Conservation (phyloP, 2,329 filamentous ascomycete species). For the Xylariaceae sp. region DNA sequence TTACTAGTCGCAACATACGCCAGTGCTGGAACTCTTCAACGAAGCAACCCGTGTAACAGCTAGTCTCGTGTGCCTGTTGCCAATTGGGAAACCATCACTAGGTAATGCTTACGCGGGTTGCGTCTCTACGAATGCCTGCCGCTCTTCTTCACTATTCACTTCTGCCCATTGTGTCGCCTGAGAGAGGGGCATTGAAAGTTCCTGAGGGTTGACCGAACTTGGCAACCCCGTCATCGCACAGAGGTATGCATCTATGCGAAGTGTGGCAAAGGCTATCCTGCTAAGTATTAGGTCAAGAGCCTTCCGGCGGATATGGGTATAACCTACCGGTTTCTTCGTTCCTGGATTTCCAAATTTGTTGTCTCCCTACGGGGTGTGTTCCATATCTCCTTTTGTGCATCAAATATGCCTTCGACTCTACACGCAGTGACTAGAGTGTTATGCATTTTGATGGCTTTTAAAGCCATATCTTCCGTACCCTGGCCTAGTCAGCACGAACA, state of each 20-base stretch:
- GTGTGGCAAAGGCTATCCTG: conserved; percentile 22
- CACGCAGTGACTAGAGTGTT: conserved; percentile 21
- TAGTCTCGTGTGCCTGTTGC: no score
- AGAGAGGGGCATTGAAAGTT: conserved; percentile 24
- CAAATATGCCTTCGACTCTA: conserved; percentile 21
- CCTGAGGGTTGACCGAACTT: conserved; percentile 22
- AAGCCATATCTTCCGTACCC: conserved; percentile 19
- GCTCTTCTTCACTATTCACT: conserved; percentile 18
- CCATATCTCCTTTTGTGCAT: conserved; percentile 15
- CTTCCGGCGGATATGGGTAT: background rate
- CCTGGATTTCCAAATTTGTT: conserved; percentile 13
- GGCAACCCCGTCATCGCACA: conserved; percentile 20
- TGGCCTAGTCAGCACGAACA: conserved; percentile 4
- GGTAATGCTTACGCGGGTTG: conserved; percentile 1
- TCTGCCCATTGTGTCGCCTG: conserved; percentile 21
- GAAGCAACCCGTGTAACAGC: no score
- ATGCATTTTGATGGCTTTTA: conserved; percentile 21
- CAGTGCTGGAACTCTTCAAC: no score
- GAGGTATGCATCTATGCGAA: conserved; percentile 27
- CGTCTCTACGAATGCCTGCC: conserved; percentile 5
- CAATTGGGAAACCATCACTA: no score
- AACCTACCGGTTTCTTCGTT: conserved; percentile 19
- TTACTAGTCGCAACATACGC: no score
- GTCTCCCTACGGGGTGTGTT: conserved; percentile 7
- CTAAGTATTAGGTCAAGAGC: conserved; percentile 2